phyloP scores from a whole-genome alignment of 2,329 filamentous ascomycete genomes.

The Penicillium sp. region DNA sequence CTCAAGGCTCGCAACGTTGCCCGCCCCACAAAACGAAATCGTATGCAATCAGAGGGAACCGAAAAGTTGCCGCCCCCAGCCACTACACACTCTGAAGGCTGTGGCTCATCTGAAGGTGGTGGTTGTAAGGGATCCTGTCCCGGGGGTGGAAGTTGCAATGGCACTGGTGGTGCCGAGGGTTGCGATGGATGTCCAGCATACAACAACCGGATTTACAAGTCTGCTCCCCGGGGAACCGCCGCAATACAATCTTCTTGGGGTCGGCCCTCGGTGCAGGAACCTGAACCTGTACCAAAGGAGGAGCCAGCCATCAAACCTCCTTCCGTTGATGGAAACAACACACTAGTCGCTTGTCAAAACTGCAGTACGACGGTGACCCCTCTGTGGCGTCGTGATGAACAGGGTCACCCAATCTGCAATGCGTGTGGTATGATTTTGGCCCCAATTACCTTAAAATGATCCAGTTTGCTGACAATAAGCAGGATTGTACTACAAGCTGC shows the following conservation, averaged over 20 bases:
- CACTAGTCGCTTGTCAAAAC: conserved; percentile 92
- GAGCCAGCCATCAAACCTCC: conserved; percentile 27
- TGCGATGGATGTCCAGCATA: conserved; percentile 96
- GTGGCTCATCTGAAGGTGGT: conserved; percentile 26
- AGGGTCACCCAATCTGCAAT: conserved; percentile 96
- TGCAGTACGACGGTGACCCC: conserved; percentile 96
- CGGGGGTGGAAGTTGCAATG: conserved; percentile 91
- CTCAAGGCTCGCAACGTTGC: conserved; percentile 89
- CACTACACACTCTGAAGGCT: conserved; percentile 34
- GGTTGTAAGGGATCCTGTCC: conserved; percentile 80
- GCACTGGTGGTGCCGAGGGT: conserved; percentile 90
- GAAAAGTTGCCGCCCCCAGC: conserved; percentile 28
- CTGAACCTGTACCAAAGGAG: conserved; percentile 22
- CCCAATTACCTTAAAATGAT: neutral
- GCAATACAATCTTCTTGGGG: conserved; percentile 35
- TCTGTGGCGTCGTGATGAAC: conserved; percentile 90
- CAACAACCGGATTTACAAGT: conserved; percentile 94
- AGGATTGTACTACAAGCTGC: conserved; percentile 96
- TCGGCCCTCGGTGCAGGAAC: conserved; percentile 33
- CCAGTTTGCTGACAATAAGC: conserved; percentile 11
- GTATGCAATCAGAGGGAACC: conserved; percentile 41
- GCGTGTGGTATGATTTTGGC: conserved; percentile 76
- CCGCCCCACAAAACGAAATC: conserved; percentile 86
- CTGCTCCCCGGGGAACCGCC: conserved; percentile 56
- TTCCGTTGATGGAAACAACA: conserved; percentile 37